Percentiles rank a stretch among this genome's conserved stretches.
Conservation (phyloP, 257 asterid species). For the Penstemon davidsonii region DNA sequence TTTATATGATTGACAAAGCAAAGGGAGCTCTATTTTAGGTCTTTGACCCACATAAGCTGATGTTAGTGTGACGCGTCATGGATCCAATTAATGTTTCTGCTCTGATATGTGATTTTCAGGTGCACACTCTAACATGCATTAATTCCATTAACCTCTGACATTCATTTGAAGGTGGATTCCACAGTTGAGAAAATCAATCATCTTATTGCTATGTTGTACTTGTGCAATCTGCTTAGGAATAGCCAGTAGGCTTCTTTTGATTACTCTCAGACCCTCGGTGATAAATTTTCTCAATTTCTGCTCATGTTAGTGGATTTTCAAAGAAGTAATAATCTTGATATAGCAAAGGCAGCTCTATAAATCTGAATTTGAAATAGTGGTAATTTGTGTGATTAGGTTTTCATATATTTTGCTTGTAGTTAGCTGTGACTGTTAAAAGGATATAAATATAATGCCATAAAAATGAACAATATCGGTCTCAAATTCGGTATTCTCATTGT, state of each 20-base stretch:
- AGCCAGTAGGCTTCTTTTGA: not conserved
- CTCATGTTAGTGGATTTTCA: slow-evolving; percentile 5
- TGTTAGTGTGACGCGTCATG: not conserved
- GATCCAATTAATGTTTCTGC: not conserved
- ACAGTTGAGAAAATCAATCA: not conserved
- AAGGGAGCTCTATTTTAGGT: not conserved
- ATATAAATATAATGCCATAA: not conserved
- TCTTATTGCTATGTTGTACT: no score
- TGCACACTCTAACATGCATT: not conserved
- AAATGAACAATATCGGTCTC: not conserved
- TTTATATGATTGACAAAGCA: slow-evolving; percentile 2
- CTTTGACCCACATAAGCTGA: not conserved
- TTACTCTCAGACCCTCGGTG: not conserved
- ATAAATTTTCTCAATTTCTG: not conserved
- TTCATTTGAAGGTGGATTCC: not conserved
- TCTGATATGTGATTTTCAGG: not conserved
- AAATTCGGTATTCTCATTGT: not conserved
- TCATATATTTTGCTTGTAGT: not conserved
- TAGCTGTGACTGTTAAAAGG: not conserved
- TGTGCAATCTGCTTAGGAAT: no score
- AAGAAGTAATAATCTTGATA: not conserved
- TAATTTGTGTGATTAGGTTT: not conserved
- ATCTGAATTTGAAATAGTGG: not conserved
- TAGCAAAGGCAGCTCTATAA: slow-evolving; percentile 5
- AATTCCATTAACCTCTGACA: not conserved